phyloP scores from a whole-genome alignment of 345 rosid species.

The Sonneratia alba region DNA sequence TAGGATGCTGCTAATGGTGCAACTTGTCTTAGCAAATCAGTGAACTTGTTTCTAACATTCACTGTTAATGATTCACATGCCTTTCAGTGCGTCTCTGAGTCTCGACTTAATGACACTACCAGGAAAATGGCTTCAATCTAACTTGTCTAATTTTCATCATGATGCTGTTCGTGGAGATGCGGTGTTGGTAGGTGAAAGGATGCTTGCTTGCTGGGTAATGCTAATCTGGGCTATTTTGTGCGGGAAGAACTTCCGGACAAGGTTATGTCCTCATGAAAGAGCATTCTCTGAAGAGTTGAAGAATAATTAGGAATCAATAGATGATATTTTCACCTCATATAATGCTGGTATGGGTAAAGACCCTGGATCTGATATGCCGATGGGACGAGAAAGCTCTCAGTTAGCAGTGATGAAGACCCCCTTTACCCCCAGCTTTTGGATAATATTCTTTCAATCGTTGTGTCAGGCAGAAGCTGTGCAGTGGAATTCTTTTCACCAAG shows the following conservation, averaged over 20 bases:
- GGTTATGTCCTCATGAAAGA: conserved; percentile 31
- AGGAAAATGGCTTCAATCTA: neutral
- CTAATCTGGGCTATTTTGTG: neutral
- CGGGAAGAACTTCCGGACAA: conserved; percentile 70
- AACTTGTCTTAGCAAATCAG: neutral
- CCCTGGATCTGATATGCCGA: conserved; percentile 28
- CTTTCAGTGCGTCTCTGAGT: neutral
- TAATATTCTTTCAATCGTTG: neutral
- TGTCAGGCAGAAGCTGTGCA: neutral
- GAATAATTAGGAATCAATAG: conserved; percentile 13
- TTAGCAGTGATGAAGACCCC: conserved; percentile 8
- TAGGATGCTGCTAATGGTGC: neutral
- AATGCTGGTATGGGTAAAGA: conserved; percentile 18
- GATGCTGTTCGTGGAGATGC: neutral
- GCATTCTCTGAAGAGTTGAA: conserved; percentile 24
- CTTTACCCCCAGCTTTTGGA: conserved; percentile 9
- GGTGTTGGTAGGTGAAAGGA: neutral
- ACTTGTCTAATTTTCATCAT: neutral
- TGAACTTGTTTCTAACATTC: neutral
- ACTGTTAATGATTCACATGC: neutral
- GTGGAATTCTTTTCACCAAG: neutral
- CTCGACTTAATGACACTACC: neutral
- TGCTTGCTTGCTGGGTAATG: neutral
- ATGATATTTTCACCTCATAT: conserved; percentile 12
- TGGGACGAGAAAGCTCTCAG: neutral